phyloP scores from a whole-genome alignment of 2,329 filamentous ascomycete genomes.

The Cordyceps sp. region DNA sequence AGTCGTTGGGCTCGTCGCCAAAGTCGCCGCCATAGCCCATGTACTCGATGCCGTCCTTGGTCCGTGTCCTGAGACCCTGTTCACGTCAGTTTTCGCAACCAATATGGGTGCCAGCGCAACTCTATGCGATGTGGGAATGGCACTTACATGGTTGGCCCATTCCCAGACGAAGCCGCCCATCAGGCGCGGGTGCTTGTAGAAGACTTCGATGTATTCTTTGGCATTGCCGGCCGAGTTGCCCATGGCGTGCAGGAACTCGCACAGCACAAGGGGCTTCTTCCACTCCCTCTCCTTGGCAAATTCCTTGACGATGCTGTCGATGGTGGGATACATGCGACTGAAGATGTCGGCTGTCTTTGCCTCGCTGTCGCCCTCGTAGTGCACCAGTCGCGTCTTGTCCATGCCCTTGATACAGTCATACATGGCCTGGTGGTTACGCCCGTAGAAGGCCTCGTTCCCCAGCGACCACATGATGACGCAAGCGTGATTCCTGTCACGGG shows the following conservation, averaged over 20 bases:
- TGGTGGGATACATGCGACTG: constrained; percentile 46
- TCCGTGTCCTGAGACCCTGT: constrained; percentile 23
- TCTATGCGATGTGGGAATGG: not conserved
- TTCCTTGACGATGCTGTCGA: constrained; percentile 24
- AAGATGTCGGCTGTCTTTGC: constrained; percentile 45
- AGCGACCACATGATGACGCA: constrained; percentile 56
- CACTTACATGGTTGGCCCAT: constrained; percentile 36
- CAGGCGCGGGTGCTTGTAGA: constrained; percentile 29
- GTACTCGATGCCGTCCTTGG: constrained; percentile 24
- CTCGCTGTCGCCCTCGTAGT: constrained; percentile 47
- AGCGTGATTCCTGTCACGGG: constrained; percentile 42
- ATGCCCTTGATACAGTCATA: constrained; percentile 41
- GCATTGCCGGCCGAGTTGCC: constrained; percentile 54
- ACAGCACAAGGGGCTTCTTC: constrained; percentile 40
- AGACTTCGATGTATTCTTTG: constrained; percentile 50
- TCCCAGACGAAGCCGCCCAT: constrained; percentile 54
- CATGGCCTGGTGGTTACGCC: constrained; percentile 51
- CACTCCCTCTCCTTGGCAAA: constrained; percentile 23
- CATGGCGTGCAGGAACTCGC: constrained; percentile 47
- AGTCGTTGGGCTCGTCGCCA: constrained; percentile 41
- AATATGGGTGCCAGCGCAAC: not conserved
- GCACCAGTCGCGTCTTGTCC: constrained; percentile 40
- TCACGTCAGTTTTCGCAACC: not conserved
- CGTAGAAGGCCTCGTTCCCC: constrained; percentile 58
- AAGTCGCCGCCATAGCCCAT: constrained; percentile 47